Conservation (phyloP, 2,329 filamentous ascomycete species). For the Monilinia laxa region DNA sequence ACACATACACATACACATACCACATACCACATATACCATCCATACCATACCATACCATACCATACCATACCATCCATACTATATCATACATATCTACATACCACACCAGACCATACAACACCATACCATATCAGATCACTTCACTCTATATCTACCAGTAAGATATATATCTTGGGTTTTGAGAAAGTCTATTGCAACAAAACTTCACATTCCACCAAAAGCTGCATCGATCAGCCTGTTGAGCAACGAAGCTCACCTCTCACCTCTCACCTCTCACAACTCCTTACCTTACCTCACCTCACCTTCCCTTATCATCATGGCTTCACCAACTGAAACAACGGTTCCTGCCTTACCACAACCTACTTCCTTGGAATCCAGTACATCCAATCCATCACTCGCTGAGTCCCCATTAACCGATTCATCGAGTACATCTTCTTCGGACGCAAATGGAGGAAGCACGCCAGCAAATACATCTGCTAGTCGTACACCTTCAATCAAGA, state of each 20-base stretch:
- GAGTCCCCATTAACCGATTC: slow-evolving; percentile 17
- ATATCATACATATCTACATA: neutral
- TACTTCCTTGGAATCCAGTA: slow-evolving; percentile 11
- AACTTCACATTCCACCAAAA: neutral
- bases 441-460: slow-evolving; percentile 22
- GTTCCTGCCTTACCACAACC: slow-evolving; percentile 13
- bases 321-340: slow-evolving; percentile 19
- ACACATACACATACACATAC: too few relatives aligned
- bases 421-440: slow-evolving; percentile 22
- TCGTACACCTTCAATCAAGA: slow-evolving; percentile 35
- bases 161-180: neutral
- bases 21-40: neutral
- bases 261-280: neutral
- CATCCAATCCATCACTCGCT: slow-evolving; percentile 17
- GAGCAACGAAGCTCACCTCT: slow-evolving; percentile 16
- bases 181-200: neutral
- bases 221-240: slow-evolving; percentile 14
- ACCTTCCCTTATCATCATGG: slow-evolving; percentile 3
- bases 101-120: neutral
- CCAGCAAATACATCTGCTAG: slow-evolving; percentile 22
- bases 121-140: neutral
- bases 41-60: too few relatives aligned
- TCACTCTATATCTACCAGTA: neutral
- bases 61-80: neutral
- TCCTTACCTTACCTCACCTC: neutral